Evolutionary conservation across 1,139 yeast species (phyloP), one percentile per base, ranked within the genome.

Genomic region (Suhomyces bribrorum): DNA sequence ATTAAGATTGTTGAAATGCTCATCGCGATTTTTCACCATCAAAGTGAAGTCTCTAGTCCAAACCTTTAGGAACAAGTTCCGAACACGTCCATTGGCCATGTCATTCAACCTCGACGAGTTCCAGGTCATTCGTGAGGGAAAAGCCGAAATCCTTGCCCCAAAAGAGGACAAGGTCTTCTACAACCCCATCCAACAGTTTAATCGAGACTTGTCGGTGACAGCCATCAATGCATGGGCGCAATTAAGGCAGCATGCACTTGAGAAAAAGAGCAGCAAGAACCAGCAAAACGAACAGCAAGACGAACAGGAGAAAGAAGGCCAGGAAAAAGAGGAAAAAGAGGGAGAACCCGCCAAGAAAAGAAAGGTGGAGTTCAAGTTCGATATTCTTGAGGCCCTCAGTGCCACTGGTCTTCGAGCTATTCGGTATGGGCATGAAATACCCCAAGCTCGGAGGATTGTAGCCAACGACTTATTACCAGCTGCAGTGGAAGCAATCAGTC

Each of bases 341-440:
- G 18, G 30, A 29, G 29, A 29, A 12, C 17, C 15, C 4, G 33
- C 23, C 26, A 37, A 37, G 23, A 27, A 28, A 17, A 26, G 38
- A 22, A 36, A 36, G 25, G 24, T 34, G 9, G 39, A 39, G 7
- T 46, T 51, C 18, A 43, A 43, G 23, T 77, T 87, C 38, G 77
- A 78, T 31, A 80, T 92, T 14, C 65, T 90, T 31, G 99, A 92
- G 56, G 97, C 97, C 0, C 70, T 92, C 12, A 84, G 95, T 37
- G 99, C 99, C 0, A 85, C 97, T 0, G 99, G 99, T 0, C 71
- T 92, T 34, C 75, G 99, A 40, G 96, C 97, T 2, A 83, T 94
- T 40, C 73, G 99, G 43, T 92, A 92, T 55, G 96, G 90, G 9
- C 84, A 85, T 48, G 99, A 92, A 58, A 79, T 92, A 32, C 95